A percentile compares a stretch with the other conserved stretches of the same genome.
These are phyloP conservation scores for Proliferodiscus dingleyae DNA, from an alignment of 2,329 filamentous ascomycete species.

Conservation along the genomic window DNA sequence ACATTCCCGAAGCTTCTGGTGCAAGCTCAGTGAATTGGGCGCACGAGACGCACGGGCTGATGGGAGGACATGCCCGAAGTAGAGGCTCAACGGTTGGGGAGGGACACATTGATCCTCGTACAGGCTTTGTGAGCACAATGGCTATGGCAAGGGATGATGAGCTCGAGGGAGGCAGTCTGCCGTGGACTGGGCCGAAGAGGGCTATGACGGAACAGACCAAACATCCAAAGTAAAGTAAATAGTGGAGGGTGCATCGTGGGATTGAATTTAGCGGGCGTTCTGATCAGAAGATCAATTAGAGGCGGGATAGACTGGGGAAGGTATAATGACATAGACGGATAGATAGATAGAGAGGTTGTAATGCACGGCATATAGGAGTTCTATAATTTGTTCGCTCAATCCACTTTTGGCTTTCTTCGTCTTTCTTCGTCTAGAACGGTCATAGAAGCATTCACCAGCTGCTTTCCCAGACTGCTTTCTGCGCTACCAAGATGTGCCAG, in stretches of 20 bases:
- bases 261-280: conserved; percentile 3
- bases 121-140: conserved; percentile 29
- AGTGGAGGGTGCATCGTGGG: neutral
- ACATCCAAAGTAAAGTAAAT: neutral
- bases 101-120: conserved; percentile 28
- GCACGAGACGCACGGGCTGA: conserved; percentile 4
- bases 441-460: no score
- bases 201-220: conserved; percentile 12
- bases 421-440: no score
- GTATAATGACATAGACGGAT: no score
- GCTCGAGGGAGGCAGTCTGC: conserved; percentile 22
- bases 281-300: neutral
- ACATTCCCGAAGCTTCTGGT: conserved; percentile 37
- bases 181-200: conserved; percentile 12
- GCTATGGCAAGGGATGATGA: conserved; percentile 26
- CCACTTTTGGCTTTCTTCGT: no score
- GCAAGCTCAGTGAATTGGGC: conserved; percentile 11
- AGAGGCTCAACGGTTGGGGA: neutral
- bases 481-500: no score
- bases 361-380: no score
- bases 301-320: no score
- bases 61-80: conserved; percentile 2
- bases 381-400: no score
- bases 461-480: no score
- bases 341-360: no score